phyloP scores from a whole-genome alignment of 768 basidiomycete species.

The Boletus pseudopeckii region DNA sequence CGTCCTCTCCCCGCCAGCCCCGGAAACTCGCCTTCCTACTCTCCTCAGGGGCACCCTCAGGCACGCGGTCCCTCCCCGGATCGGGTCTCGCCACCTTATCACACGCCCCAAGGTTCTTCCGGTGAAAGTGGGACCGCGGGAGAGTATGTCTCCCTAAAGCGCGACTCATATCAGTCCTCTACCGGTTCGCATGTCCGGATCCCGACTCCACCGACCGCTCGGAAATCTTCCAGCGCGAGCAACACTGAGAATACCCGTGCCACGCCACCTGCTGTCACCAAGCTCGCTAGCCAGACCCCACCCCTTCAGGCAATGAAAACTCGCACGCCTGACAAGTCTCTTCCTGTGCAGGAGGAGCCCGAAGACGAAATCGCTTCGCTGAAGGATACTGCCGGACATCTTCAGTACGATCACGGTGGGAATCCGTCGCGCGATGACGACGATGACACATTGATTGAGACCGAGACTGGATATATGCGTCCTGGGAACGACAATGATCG shows the following conservation, averaged over 20 bases:
- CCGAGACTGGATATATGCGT: conserved; percentile 32
- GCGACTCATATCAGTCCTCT: conserved; percentile 40
- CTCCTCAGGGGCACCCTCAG: conserved; percentile 42
- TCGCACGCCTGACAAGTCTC: conserved; percentile 66
- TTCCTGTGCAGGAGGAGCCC: conserved; percentile 74
- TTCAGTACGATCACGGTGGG: conserved; percentile 33
- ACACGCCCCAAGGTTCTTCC: conserved; percentile 46
- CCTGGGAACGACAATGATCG: conserved; percentile 36
- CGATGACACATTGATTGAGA: conserved; percentile 44
- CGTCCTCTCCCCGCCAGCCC: conserved; percentile 36
- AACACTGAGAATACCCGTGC: conserved; percentile 23
- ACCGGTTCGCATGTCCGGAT: conserved; percentile 26
- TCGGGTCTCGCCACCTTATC: conserved; percentile 48
- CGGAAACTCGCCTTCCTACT: conserved; percentile 34
- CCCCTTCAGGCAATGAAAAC: conserved; percentile 50
- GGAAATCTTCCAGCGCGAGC: conserved; percentile 22
- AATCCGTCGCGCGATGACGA: conserved; percentile 44
- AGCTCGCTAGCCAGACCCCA: conserved; percentile 50
- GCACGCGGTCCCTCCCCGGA: conserved; percentile 51
- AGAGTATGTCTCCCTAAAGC: conserved; percentile 44
- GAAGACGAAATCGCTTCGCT: conserved; percentile 54
- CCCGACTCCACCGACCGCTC: conserved; percentile 29
- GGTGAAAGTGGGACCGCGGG: conserved; percentile 38
- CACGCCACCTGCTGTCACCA: conserved; percentile 36
- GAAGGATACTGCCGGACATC: conserved; percentile 40